A percentile compares a stretch with the other conserved stretches of the same genome.
These are phyloP conservation scores for Russula virescens DNA, from an alignment of 768 basidiomycete species.

Conservation along the genomic window DNA sequence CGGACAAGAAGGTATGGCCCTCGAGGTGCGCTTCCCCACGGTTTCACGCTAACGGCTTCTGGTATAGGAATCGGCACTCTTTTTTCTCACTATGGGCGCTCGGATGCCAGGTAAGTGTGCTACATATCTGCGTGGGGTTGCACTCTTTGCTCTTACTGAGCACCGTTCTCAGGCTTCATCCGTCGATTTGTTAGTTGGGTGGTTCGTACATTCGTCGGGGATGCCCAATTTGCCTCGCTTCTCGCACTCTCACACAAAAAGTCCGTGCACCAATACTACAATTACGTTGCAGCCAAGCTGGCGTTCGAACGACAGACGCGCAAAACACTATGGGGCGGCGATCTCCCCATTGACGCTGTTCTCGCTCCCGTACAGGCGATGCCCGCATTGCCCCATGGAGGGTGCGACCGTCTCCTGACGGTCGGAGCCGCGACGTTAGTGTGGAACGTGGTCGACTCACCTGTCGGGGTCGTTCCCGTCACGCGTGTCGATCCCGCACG, in stretches of 20 bases:
- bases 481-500: slow-evolving; percentile 34
- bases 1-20: slow-evolving; percentile 17
- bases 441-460: slow-evolving; percentile 39
- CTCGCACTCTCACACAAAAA: slow-evolving; percentile 5
- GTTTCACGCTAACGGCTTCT: background rate
- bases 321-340: slow-evolving; percentile 31
- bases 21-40: background rate
- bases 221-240: slow-evolving; percentile 11
- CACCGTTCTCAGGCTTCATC: slow-evolving; percentile 10
- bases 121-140: no score
- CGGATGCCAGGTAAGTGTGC: slow-evolving; percentile 12
- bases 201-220: slow-evolving; percentile 11
- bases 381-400: slow-evolving; percentile 31
- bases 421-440: slow-evolving; percentile 32
- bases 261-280: slow-evolving; percentile 15
- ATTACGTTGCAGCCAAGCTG: slow-evolving; percentile 7
- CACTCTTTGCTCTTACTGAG: background rate
- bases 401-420: slow-evolving; percentile 19
- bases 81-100: slow-evolving; percentile 19
- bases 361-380: slow-evolving; percentile 35
- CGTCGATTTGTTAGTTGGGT: slow-evolving; percentile 8
- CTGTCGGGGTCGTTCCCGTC: slow-evolving; percentile 40
- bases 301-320: slow-evolving; percentile 4
- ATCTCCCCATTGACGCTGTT: slow-evolving; percentile 21
- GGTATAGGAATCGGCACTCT: slow-evolving; percentile 20